Conservation (phyloP, 305 asterid genomes). For the Fraxinus floribunda region DNA sequence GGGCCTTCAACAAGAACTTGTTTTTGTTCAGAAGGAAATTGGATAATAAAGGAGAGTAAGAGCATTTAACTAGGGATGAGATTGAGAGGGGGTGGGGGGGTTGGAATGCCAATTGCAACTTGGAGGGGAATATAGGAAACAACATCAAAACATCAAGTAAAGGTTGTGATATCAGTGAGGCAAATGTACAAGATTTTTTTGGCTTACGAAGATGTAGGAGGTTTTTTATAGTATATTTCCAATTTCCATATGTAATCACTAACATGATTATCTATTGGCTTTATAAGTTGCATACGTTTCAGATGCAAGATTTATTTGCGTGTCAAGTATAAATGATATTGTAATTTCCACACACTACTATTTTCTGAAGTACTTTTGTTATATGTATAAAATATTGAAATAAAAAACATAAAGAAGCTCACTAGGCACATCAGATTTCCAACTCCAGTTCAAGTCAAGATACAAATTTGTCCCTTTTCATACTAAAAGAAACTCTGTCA, state of each 20-base stretch:
- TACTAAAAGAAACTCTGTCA: background rate
- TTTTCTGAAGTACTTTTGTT: background rate
- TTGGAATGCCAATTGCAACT: too few species aligned
- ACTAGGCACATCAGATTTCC: background rate
- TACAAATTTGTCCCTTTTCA: background rate
- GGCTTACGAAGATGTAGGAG: too few species aligned
- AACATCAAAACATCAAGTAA: too few species aligned
- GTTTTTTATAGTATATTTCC: too few species aligned
- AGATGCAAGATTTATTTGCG: background rate
- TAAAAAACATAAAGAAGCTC: background rate
- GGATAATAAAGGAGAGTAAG: background rate
- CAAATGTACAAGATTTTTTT: too few species aligned
- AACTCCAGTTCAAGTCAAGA: background rate
- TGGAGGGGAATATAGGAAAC: too few species aligned
- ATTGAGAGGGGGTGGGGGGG: too few species aligned
- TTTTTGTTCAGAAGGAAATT: slow-evolving; percentile 5
- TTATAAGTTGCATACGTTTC: background rate
- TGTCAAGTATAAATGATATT: background rate
- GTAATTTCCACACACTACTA: background rate
- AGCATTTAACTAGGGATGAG: background rate
- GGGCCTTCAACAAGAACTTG: slow-evolving; percentile 54
- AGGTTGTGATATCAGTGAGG: too few species aligned
- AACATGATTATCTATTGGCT: too few species aligned
- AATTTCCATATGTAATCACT: too few species aligned
- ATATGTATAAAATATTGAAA: background rate